Evolutionary conservation across 2,329 filamentous ascomycete species (phyloP), one percentile per base, ranked within the genome.

Genomic region (Penicillium hesseltinei): DNA sequence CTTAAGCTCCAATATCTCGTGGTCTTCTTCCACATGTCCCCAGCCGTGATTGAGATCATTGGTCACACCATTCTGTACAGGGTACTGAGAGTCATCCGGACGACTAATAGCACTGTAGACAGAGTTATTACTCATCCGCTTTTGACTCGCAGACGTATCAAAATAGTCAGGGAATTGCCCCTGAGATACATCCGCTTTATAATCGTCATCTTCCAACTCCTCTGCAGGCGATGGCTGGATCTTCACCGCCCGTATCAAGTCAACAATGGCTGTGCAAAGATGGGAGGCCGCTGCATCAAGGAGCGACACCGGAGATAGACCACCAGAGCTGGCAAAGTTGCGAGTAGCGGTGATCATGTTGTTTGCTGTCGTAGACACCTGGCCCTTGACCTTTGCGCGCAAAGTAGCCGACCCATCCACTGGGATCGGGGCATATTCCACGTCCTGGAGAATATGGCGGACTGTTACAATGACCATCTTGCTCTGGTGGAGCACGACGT

Each of bases 261-360:
- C 92, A 21, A 99, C 87, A 25, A 97, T 83, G 2, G 92, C 87
- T 5, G 90, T 87, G 1, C 91, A 91, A 36, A 97, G 81, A 75
- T 99, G 92, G 25, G 91, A 94, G 8, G 93, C 92, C 2, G 94
- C 93, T 4, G 93, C 94, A 73, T 99, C 94, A 23, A 99, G 81
- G 3, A 99, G 78, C 6, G 91, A 96, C n/a, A 99, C 88, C 0
- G 94, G 94, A 1, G 91, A 93, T 33, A 99, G 84, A 31, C 94
- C 94, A 21, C 85, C 87, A 0, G 91, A 88, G 11, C 85, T 83
- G 35, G 90, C 88, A 73, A 94, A 96, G 70, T 96, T 96, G 78
- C 95, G 96, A 35, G 91, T 89, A 1, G 93, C 91, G 2, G 93
- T 97, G 68, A 97, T 97, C 57, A 99, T 81, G 69, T 93, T 94